These are phyloP conservation scores for Pseudonectria buxi DNA, from an alignment of 2,329 filamentous ascomycete genomes.

Conservation along the genomic window DNA sequence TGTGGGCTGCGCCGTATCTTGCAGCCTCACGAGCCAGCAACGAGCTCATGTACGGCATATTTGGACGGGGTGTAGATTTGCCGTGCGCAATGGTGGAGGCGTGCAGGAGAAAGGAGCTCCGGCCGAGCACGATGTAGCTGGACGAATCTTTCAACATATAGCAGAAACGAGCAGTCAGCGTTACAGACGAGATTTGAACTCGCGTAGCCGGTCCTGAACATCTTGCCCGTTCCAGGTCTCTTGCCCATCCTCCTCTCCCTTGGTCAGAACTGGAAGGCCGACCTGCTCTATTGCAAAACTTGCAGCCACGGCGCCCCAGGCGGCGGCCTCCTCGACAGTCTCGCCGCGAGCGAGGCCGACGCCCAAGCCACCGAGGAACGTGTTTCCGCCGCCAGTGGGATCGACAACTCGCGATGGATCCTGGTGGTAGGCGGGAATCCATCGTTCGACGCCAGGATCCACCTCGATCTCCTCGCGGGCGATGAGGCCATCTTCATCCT, in stretches of 20 bases:
- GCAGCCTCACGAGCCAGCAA: neutral
- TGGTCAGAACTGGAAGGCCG: slow-evolving; percentile 61
- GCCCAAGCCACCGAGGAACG: slow-evolving; percentile 63
- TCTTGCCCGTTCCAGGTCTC: slow-evolving; percentile 58
- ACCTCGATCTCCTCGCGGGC: slow-evolving; percentile 54
- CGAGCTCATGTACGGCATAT: too few relatives aligned
- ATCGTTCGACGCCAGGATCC: slow-evolving; percentile 59
- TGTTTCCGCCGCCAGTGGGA: slow-evolving; percentile 90
- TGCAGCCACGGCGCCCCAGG: slow-evolving; percentile 75
- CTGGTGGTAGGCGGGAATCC: slow-evolving; percentile 72
- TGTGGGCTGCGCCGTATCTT: neutral
- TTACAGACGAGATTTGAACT: slow-evolving; percentile 40
- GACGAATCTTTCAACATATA: too few relatives aligned
- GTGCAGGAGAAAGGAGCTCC: slow-evolving; percentile 2
- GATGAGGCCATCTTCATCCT: slow-evolving; percentile 45
- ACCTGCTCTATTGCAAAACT: slow-evolving; percentile 95
- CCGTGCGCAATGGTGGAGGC: neutral
- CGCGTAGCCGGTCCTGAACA: slow-evolving; percentile 45
- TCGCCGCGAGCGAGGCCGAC: slow-evolving; percentile 54
- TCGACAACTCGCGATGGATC: slow-evolving; percentile 60
- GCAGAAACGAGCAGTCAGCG: slow-evolving; percentile 1
- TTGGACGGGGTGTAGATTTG: neutral
- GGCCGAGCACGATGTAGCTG: neutral
- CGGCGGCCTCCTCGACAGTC: slow-evolving; percentile 61
- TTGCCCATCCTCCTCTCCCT: slow-evolving; percentile 31